Evolutionary conservation across 805 yeast genomes (phyloP).

Genomic region (Ogataea trehaloabstinens): DNA sequence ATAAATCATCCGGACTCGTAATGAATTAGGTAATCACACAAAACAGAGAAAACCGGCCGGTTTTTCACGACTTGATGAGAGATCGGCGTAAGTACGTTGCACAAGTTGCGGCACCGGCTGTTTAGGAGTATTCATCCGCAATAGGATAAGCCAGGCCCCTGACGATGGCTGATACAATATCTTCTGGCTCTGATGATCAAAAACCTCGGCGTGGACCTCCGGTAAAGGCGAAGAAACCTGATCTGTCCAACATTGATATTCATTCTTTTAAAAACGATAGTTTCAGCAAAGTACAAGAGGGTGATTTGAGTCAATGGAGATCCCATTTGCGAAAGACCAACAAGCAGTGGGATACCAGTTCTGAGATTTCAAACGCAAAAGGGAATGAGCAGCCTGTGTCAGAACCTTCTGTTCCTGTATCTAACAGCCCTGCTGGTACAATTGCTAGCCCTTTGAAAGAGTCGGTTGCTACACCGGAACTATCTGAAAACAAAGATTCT

Average conservation of each 20-base stretch:
- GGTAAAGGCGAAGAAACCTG: conserved; percentile 25
- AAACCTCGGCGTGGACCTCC: conserved; percentile 14
- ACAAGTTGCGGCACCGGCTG: too few species aligned
- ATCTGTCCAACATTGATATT: conserved; percentile 6
- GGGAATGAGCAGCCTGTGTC: not conserved
- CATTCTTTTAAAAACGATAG: not conserved
- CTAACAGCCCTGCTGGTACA: not conserved
- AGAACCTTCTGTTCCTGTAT: not conserved
- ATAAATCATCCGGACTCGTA: too few species aligned
- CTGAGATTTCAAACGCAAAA: conserved; percentile 4
- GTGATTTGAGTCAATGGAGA: conserved; percentile 13
- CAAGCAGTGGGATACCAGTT: conserved; percentile 5
- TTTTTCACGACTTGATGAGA: too few species aligned
- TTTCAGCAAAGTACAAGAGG: conserved; percentile 3
- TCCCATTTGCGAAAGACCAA: conserved; percentile 16
- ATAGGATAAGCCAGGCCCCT: too few species aligned
- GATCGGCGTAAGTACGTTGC: too few species aligned
- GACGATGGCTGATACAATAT: too few species aligned
- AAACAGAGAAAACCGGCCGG: too few species aligned
- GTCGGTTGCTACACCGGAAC: not conserved
- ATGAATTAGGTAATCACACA: too few species aligned
- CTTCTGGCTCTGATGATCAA: too few species aligned
- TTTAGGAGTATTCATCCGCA: too few species aligned
- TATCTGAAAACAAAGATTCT: not conserved
- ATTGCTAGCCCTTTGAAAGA: not conserved